These are phyloP conservation scores for Balansia obtecta DNA, from an alignment of 2,329 filamentous ascomycete genomes.

Conservation along the genomic window DNA sequence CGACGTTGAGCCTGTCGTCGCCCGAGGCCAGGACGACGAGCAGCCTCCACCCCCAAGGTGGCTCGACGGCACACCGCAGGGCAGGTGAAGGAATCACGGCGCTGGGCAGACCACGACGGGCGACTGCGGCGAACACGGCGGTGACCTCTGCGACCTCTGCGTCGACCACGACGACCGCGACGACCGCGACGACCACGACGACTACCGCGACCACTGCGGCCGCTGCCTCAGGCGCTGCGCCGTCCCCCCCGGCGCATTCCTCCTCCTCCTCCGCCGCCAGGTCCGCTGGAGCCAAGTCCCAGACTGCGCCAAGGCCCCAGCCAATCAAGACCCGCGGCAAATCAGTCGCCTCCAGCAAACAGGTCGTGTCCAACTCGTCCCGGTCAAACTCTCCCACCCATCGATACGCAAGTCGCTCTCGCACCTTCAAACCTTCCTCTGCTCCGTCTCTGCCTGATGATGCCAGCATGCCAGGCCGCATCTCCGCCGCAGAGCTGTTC, in stretches of 20 bases:
- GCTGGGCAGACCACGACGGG: neutral
- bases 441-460: conserved; percentile 11
- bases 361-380: conserved; percentile 23
- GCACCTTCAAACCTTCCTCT: conserved; percentile 14
- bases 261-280: conserved; percentile 1
- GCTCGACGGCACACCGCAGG: conserved; percentile 1
- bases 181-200: neutral
- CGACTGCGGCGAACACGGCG: neutral
- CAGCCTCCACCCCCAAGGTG: conserved; percentile 4
- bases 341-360: conserved; percentile 26
- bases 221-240: neutral
- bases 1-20: conserved; percentile 26
- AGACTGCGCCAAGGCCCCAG: conserved; percentile 25
- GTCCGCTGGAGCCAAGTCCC: conserved; percentile 16
- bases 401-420: conserved; percentile 10
- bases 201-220: neutral
- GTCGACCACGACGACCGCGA: neutral
- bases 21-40: conserved; percentile 21
- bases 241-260: neutral
- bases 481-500: conserved; percentile 21
- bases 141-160: neutral
- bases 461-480: conserved; percentile 28
- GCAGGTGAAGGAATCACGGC: neutral
- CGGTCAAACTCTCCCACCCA: conserved; percentile 22
- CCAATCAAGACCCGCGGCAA: conserved; percentile 21